These are phyloP conservation scores for Colletotrichum ledebouriae DNA, from an alignment of 2,329 filamentous ascomycete species.

Conservation along the genomic window DNA sequence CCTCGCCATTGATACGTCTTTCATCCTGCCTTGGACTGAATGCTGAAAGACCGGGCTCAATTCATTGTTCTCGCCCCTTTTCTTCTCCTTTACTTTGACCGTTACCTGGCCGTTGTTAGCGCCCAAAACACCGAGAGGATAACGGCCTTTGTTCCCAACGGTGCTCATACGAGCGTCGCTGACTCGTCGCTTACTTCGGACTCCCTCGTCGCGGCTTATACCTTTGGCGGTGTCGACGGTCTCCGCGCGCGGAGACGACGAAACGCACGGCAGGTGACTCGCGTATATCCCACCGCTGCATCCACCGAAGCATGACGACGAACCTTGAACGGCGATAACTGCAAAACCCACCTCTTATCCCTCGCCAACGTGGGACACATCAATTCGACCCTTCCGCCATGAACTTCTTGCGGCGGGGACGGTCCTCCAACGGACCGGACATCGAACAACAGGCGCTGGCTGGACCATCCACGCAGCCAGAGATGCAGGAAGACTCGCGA, in stretches of 20 bases:
- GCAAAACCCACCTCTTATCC: slow-evolving; percentile 5
- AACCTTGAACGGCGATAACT: slow-evolving; percentile 23
- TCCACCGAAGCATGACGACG: slow-evolving; percentile 27
- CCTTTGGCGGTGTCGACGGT: slow-evolving; percentile 21
- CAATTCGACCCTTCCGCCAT: slow-evolving; percentile 9
- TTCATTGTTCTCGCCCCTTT: slow-evolving; percentile 8
- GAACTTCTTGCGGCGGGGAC: slow-evolving; percentile 37
- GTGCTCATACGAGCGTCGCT: neutral
- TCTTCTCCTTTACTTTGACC: neutral
- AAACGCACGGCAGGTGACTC: slow-evolving; percentile 24
- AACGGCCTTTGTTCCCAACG: slow-evolving; percentile 24
- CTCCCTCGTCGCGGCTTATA: slow-evolving; percentile 1
- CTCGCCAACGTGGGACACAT: neutral
- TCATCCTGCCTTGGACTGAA: neutral
- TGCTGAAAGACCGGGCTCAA: neutral
- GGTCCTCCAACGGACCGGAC: slow-evolving; percentile 14
- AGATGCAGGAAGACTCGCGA: slow-evolving; percentile 36
- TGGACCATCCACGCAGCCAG: slow-evolving; percentile 32
- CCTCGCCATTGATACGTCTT: neutral
- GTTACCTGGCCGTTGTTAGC: slow-evolving; percentile 15
- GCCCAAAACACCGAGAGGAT: slow-evolving; percentile 10
- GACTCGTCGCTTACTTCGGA: slow-evolving; percentile 21
- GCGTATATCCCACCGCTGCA: neutral
- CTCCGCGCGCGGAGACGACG: slow-evolving; percentile 11
- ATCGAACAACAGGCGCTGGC: slow-evolving; percentile 37